Base-by-base conservation (phyloP, 2,329 filamentous ascomycete species). In the Ophiosphaerella korrae region DNA sequence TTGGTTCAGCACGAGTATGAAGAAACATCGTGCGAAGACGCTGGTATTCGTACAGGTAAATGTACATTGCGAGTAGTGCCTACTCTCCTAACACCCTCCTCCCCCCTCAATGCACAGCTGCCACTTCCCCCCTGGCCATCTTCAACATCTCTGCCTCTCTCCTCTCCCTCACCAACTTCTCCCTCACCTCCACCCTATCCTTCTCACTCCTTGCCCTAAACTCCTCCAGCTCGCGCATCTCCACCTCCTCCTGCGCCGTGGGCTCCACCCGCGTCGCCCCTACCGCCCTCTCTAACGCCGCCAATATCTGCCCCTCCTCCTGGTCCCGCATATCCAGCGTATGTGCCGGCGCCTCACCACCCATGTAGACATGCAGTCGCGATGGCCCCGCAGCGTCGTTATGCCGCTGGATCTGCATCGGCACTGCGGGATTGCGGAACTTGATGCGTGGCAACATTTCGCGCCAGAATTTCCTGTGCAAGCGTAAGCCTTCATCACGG, bases 381-480 rank as follows among this genome's bases (percentile, higher is more conserved):
- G 61, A 67, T 33, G 64, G 70, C 40, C 60, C 74, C 38, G 86
- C 76, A 33, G 61, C 54, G 33, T 68, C 58, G 18, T 72, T 65
- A 57, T 83, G 86, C 52, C 89, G 88, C 73, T 88, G 87, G 64
- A 96, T 84, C 52, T 89, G 86, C 83, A 97, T 95, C 37, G 88
- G 85, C 39, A 97, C 75, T 11, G 85, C 78, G 0, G 94, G 94
- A 74, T 99, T 99, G 81, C 96, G 88, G 78, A 87, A 99, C 81
- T 99, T 97, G 61, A 99, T 81, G 50, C 90, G 85, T 18, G 90
- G 90, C 41, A 97, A 86, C 71, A 86, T 88, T 53, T 87, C 80
- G 58, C 84, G 85, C 90, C 91, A 96, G 82, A 99, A 97, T 78
- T 90, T 90, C 68, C 92, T 26, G 8, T 3, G 11, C 7, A 3